These are phyloP conservation scores for Eryngium alpinum DNA, from an alignment of 140 eudicot species.

Conservation along the genomic window DNA sequence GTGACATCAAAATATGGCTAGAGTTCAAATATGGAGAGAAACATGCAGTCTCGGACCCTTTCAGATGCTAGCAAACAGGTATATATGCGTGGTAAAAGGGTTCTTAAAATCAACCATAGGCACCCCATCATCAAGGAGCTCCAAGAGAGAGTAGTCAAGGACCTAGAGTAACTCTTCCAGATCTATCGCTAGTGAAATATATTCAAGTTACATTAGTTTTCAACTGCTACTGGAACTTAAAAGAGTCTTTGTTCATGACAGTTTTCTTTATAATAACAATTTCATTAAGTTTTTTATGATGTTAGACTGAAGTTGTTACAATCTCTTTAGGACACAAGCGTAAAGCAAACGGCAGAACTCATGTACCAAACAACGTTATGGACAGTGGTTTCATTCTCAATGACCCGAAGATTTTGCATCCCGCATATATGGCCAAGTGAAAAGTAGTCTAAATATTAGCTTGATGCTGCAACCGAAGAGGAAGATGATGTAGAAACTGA, in stretches of 20 bases:
- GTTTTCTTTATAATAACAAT: neutral
- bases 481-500: constrained; percentile 73
- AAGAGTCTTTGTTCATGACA: neutral
- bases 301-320: neutral
- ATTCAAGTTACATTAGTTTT: neutral
- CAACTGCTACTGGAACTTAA: neutral
- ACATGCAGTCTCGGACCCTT: constrained; percentile 91
- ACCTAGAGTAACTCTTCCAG: constrained; percentile 55
- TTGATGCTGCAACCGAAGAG: constrained; percentile 82
- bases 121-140: constrained; percentile 98
- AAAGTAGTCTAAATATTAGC: constrained; percentile 57
- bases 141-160: constrained; percentile 71
- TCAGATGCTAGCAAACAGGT: constrained; percentile 93
- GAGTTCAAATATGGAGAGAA: constrained; percentile 97
- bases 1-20: constrained; percentile 93
- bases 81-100: constrained; percentile 96
- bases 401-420: constrained; percentile 92
- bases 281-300: neutral
- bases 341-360: constrained; percentile 77
- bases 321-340: constrained; percentile 51
- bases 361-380: constrained; percentile 96
- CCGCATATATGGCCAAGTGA: constrained; percentile 66
- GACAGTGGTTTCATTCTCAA: constrained; percentile 80
- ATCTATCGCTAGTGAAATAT: neutral
- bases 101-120: constrained; percentile 86